These are phyloP conservation scores for Penicillium verhagenii DNA, from an alignment of 495 filamentous ascomycete genomes.

Conservation along the genomic window DNA sequence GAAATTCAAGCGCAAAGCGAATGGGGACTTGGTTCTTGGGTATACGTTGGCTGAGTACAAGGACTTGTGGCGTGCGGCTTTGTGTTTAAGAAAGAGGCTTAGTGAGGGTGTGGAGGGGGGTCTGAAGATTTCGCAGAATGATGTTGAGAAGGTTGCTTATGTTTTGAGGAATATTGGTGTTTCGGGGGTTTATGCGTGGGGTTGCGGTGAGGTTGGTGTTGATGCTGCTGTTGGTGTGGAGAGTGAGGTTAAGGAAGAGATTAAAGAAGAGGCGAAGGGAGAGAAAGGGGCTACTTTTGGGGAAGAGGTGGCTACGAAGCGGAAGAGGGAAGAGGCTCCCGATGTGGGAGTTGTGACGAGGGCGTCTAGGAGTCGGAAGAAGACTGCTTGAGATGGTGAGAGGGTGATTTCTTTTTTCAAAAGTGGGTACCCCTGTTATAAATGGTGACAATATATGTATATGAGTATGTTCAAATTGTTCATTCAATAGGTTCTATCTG, in stretches of 20 bases:
- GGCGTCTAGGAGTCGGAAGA: constrained; percentile 1
- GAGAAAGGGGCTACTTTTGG: constrained; percentile 2
- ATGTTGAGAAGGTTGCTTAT: constrained; percentile 69
- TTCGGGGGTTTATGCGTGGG: constrained; percentile 28
- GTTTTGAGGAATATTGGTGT: constrained; percentile 43
- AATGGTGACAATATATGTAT: too few relatives aligned
- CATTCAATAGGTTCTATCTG: constrained; percentile 4
- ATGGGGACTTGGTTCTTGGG: constrained; percentile 53
- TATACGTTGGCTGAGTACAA: constrained; percentile 67
- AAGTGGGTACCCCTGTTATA: too few relatives aligned
- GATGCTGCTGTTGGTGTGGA: neutral
- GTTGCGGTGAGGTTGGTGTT: neutral
- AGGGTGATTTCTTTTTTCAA: too few relatives aligned
- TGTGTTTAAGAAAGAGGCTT: constrained; percentile 47
- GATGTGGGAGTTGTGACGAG: neutral
- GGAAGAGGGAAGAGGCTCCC: neutral
- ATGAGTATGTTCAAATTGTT: constrained; percentile 9
- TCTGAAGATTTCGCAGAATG: constrained; percentile 41
- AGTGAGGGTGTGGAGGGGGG: constrained; percentile 7
- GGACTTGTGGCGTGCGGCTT: constrained; percentile 46
- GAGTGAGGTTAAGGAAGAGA: neutral
- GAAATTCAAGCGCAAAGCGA: constrained; percentile 27
- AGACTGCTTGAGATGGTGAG: too few relatives aligned
- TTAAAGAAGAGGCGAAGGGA: neutral
- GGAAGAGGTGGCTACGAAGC: neutral